Conservation (phyloP, 176 grass and related monocot genomes). For the Eleusine indica region DNA sequence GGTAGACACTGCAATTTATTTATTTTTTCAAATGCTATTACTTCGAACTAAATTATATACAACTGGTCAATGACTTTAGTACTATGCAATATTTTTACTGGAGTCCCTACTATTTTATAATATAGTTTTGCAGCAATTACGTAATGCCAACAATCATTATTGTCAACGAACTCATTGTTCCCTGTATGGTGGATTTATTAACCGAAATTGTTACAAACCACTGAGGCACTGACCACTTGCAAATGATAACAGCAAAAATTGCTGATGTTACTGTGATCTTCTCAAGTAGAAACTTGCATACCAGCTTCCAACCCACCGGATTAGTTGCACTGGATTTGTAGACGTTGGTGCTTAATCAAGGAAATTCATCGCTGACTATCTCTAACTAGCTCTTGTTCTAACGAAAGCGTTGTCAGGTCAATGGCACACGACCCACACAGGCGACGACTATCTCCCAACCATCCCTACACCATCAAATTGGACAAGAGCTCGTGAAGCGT, state of each 20-base stretch:
- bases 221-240: not conserved
- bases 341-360: not conserved
- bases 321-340: not conserved
- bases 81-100: not conserved
- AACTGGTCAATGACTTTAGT: too few relatives aligned
- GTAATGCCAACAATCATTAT: not conserved
- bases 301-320: not conserved
- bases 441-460: not conserved
- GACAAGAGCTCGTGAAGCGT: not conserved
- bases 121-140: too few relatives aligned
- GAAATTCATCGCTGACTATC: not conserved
- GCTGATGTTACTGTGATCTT: not conserved
- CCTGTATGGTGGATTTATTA: not conserved
- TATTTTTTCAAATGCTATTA: too few relatives aligned
- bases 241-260: not conserved
- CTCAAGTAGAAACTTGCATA: not conserved
- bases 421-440: not conserved
- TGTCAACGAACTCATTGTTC: not conserved
- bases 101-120: not conserved
- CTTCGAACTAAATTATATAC: too few relatives aligned
- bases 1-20: too few relatives aligned
- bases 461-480: not conserved
- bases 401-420: constrained; percentile 22
- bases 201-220: not conserved
- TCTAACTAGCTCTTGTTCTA: not conserved